phyloP scores from a whole-genome alignment of 176 grass and related monocot genomes.

The Ensete glaucum region DNA sequence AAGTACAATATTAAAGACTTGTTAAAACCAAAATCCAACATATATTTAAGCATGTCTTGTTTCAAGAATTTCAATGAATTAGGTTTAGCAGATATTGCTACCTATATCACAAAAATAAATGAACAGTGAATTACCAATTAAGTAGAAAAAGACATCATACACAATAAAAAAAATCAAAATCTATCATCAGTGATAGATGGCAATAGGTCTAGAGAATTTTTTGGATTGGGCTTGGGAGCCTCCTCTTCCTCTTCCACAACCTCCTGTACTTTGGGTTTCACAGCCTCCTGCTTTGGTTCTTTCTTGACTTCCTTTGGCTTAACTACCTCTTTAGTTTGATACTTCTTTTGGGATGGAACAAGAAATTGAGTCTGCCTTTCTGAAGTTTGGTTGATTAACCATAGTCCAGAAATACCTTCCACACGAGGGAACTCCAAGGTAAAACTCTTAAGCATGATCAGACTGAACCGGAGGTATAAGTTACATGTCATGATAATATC shows the following conservation, averaged over 20 bases:
- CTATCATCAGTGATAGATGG: slow-evolving; percentile 21
- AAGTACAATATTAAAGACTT: no score
- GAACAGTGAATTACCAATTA: no score
- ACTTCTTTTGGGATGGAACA: slow-evolving; percentile 34
- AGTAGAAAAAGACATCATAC: no score
- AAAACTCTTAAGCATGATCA: slow-evolving; percentile 58
- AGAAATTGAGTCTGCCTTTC: slow-evolving; percentile 44
- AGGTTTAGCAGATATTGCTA: no score
- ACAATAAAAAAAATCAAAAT: no score
- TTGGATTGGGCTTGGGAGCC: slow-evolving; percentile 65
- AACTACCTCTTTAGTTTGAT: slow-evolving; percentile 45
- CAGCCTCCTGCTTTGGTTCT: slow-evolving; percentile 39
- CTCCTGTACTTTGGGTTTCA: slow-evolving; percentile 41
- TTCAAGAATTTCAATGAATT: no score
- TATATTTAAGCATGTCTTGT: no score
- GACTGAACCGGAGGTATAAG: slow-evolving; percentile 33
- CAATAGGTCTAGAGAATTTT: slow-evolving; percentile 76
- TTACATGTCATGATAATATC: slow-evolving; percentile 83
- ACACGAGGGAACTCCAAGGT: slow-evolving; percentile 67
- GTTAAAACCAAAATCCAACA: no score
- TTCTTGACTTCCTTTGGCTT: slow-evolving; percentile 63
- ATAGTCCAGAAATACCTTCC: slow-evolving; percentile 90
- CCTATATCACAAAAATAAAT: no score
- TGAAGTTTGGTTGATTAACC: slow-evolving; percentile 70
- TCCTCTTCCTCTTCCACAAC: slow-evolving; percentile 52